Evolutionary conservation across 2,329 filamentous ascomycete genomes (phyloP).

Genomic region (Diaporthe helianthi): DNA sequence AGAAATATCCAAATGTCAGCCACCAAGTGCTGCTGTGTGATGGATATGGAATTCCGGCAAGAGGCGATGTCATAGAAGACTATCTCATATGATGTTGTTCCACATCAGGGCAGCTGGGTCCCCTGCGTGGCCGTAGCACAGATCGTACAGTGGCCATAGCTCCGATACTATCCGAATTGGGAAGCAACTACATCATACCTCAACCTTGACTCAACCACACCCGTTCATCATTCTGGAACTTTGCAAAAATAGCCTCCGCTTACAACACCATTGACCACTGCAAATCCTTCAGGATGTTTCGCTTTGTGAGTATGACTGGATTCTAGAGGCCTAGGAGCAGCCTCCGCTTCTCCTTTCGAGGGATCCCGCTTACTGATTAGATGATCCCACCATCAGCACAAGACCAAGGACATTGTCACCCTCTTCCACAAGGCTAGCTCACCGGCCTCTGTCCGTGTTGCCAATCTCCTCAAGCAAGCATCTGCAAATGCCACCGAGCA

Average conservation of each 20-base stretch:
- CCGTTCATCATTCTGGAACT: neutral
- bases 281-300: constrained; percentile 50
- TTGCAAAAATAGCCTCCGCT: neutral
- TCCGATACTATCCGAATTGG: neutral
- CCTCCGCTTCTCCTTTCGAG: constrained; percentile 3
- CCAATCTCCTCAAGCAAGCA: constrained; percentile 80
- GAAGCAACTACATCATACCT: constrained; percentile 25
- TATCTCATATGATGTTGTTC: neutral
- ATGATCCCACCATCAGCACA: constrained; percentile 60
- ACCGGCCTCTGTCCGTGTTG: constrained; percentile 75
- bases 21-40: neutral
- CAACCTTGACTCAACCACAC: constrained; percentile 12
- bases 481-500: constrained; percentile 72
- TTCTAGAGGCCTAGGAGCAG: neutral
- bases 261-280: constrained; percentile 2
- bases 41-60: neutral
- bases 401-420: constrained; percentile 88
- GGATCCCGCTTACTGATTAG: neutral
- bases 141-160: constrained; percentile 9
- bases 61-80: neutral
- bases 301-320: constrained; percentile 49
- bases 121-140: neutral
- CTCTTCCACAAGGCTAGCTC: constrained; percentile 89
- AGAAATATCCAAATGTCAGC: neutral
- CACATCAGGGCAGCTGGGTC: neutral